Percentiles rank a stretch among this genome's conserved stretches.
Evolutionary conservation across 2,329 filamentous ascomycete species (phyloP).

Genomic region (Trichoderma atrobrunneum): DNA sequence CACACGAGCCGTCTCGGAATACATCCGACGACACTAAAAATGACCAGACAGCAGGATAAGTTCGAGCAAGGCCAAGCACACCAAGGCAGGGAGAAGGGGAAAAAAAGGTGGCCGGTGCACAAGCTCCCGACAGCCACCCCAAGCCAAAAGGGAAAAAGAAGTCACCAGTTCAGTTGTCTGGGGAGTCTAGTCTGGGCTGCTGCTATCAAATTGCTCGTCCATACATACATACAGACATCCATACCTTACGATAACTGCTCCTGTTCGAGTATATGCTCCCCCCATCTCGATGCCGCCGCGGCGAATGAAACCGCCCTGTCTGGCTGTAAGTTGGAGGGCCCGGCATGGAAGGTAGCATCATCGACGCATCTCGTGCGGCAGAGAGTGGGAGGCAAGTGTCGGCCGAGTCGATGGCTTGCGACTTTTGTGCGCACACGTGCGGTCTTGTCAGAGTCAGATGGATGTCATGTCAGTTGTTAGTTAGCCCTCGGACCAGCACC

Average conservation of each 20-base stretch:
- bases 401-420: neutral
- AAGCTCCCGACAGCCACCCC: conserved; percentile 13
- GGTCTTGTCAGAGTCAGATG: neutral
- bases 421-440: neutral
- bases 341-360: conserved; percentile 19
- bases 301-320: neutral
- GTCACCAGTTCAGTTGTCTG: neutral
- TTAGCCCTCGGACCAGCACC: neutral
- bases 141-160: neutral
- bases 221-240: neutral
- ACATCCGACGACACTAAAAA: conserved; percentile 8
- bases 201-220: neutral
- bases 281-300: neutral
- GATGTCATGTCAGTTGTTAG: neutral
- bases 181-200: neutral
- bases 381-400: neutral
- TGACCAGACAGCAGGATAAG: neutral
- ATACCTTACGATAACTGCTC: neutral
- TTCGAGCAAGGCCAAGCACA: neutral
- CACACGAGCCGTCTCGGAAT: neutral
- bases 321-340: neutral
- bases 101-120: neutral
- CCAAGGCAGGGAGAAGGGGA: neutral
- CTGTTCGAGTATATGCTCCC: neutral
- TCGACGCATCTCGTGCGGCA: neutral